Percentiles rank a stretch among this genome's conserved stretches.
These are phyloP conservation scores for Leccinum incarnatum DNA, from an alignment of 768 basidiomycete species.

Conservation along the genomic window DNA sequence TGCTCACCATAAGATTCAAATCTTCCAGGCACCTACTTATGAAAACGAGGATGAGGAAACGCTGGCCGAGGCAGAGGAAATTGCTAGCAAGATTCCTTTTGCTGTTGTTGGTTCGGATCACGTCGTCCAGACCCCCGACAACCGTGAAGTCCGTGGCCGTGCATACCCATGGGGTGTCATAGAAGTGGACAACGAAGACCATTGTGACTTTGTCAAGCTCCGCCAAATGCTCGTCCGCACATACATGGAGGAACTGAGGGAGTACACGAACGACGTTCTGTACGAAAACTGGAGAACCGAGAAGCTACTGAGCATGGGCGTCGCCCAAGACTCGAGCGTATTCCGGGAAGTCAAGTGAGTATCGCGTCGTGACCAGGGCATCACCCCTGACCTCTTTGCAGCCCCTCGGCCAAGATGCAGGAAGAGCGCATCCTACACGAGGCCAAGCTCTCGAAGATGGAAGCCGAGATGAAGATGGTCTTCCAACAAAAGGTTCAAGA, in stretches of 20 bases:
- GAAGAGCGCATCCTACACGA: constrained; percentile 97
- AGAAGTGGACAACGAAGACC: constrained; percentile 98
- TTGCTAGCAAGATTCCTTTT: constrained; percentile 97
- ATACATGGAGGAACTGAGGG: constrained; percentile 98
- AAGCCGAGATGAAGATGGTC: constrained; percentile 99
- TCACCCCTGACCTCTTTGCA: constrained; percentile 34
- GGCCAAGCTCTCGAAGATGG: constrained; percentile 98
- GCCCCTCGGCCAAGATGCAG: constrained; percentile 93
- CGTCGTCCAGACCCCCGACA: constrained; percentile 78
- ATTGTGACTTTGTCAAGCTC: constrained; percentile 99
- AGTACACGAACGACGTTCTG: constrained; percentile 92
- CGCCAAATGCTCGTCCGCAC: constrained; percentile 99
- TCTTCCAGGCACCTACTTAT: constrained; percentile 97
- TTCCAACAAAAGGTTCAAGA: constrained; percentile 99
- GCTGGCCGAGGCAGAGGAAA: constrained; percentile 95
- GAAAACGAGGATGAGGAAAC: constrained; percentile 99
- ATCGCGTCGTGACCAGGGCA: not conserved
- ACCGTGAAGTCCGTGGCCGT: constrained; percentile 91
- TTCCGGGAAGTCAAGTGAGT: constrained; percentile 99
- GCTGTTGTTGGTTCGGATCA: constrained; percentile 95
- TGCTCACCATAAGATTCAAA: constrained; percentile 91
- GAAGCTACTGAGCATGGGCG: constrained; percentile 96
- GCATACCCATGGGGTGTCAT: constrained; percentile 98
- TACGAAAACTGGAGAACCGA: constrained; percentile 99
- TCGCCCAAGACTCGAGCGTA: constrained; percentile 93